These are phyloP conservation scores for Inga laurina DNA, from an alignment of 306 rosid species.

Conservation along the genomic window DNA sequence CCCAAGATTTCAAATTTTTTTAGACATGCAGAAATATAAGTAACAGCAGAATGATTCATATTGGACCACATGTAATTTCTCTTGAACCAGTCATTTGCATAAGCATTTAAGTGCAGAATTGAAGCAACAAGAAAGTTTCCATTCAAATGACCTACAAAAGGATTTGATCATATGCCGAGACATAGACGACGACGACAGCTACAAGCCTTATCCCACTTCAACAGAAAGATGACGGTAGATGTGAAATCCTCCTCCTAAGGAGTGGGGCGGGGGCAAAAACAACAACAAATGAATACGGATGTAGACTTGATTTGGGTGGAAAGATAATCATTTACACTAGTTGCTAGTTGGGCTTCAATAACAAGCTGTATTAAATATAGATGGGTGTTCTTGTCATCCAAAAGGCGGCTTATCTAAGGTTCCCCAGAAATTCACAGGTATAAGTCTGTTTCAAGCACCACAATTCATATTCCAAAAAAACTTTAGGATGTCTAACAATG, in stretches of 20 bases:
- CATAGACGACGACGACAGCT: too few relatives aligned
- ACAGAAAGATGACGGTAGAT: neutral
- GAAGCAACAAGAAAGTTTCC: conserved; percentile 10
- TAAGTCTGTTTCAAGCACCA: neutral
- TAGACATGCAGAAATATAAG: conserved; percentile 7
- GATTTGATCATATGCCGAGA: neutral
- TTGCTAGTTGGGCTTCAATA: neutral
- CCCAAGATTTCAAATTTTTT: conserved; percentile 16
- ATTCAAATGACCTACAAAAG: neutral
- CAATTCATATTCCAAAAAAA: neutral
- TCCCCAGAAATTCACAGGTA: neutral
- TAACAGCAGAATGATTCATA: conserved; percentile 16
- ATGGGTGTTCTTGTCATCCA: neutral
- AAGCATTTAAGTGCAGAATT: conserved; percentile 4
- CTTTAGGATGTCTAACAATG: neutral
- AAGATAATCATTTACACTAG: neutral
- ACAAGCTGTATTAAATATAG: neutral
- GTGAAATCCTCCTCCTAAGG: neutral
- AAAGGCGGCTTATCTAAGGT: neutral
- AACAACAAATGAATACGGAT: neutral
- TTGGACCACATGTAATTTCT: conserved; percentile 17
- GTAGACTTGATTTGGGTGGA: neutral
- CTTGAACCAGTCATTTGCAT: neutral
- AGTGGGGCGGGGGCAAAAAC: neutral
- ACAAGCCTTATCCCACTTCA: neutral